phyloP scores from a whole-genome alignment of 768 basidiomycete genomes.

The Tulasnella sp. region DNA sequence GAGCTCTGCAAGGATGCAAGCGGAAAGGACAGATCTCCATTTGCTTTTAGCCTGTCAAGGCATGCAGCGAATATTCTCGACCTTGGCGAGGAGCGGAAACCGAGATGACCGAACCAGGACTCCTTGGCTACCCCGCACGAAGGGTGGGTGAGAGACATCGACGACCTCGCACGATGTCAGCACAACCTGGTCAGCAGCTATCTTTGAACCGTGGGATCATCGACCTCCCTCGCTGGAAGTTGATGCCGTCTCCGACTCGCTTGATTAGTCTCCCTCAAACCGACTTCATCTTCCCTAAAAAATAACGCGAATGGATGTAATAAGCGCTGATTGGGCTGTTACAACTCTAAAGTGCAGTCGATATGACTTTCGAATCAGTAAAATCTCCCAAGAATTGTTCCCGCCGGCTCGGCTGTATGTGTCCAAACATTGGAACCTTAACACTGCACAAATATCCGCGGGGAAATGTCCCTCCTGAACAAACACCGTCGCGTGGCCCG shows the following conservation, averaged over 20 bases:
- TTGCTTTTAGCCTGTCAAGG: neutral
- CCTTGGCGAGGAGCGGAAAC: neutral
- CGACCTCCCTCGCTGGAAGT: neutral
- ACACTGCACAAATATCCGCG: neutral
- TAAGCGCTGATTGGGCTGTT: neutral
- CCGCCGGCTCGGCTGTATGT: neutral
- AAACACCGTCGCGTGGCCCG: neutral
- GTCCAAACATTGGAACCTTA: constrained; percentile 5
- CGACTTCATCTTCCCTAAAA: neutral
- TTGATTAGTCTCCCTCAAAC: neutral
- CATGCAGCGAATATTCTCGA: neutral
- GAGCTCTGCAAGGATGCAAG: too few relatives aligned
- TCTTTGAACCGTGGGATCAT: neutral
- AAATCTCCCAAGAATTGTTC: neutral
- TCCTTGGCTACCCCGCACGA: neutral
- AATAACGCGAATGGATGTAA: neutral
- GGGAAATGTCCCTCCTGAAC: neutral
- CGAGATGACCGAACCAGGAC: neutral
- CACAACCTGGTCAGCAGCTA: neutral
- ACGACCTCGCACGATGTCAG: neutral
- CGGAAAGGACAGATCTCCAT: neutral
- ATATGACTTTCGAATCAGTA: neutral
- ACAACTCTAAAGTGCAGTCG: neutral
- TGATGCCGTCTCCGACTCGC: neutral
- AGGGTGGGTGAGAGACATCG: neutral